Evolutionary conservation across 2,329 filamentous ascomycete genomes (phyloP).

Genomic region (Xylariaceae sp.): DNA sequence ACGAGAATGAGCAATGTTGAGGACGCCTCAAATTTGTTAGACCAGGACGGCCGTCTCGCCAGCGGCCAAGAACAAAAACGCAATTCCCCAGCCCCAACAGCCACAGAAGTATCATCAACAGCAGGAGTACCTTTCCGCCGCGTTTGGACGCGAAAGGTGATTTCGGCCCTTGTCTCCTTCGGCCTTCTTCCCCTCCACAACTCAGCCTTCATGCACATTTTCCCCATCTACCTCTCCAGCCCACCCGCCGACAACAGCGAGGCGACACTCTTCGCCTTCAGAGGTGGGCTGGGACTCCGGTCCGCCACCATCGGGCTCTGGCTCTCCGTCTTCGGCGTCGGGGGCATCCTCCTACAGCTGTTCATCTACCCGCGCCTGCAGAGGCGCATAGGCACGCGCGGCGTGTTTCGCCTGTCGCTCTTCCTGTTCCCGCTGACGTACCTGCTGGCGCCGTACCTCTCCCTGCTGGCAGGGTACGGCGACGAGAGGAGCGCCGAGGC

Average conservation of each 20-base stretch:
- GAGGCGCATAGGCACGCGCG: constrained; percentile 51
- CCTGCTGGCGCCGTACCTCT: constrained; percentile 53
- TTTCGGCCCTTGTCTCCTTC: constrained; percentile 32
- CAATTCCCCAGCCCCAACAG: too few species aligned
- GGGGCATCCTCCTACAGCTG: constrained; percentile 57
- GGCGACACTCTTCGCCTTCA: constrained; percentile 43
- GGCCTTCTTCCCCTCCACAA: constrained; percentile 56
- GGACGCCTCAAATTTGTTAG: too few species aligned
- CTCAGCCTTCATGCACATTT: constrained; percentile 57
- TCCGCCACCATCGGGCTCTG: constrained; percentile 32
- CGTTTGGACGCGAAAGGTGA: constrained; percentile 30
- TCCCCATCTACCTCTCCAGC: constrained; percentile 57
- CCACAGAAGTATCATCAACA: too few species aligned
- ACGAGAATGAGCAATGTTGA: too few species aligned
- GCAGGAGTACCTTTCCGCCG: constrained; percentile 16
- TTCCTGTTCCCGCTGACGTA: constrained; percentile 57
- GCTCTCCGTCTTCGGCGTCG: constrained; percentile 54
- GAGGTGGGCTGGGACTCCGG: constrained; percentile 52
- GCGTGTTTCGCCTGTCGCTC: constrained; percentile 51
- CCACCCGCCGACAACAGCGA: constrained; percentile 38
- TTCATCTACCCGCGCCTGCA: constrained; percentile 57
- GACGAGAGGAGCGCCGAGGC: too few species aligned
- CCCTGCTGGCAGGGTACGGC: constrained; percentile 42
- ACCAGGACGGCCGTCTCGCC: too few species aligned
- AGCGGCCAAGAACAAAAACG: too few species aligned